These are phyloP conservation scores for Botrytis galanthina DNA, from an alignment of 2,329 filamentous ascomycete species.

Conservation along the genomic window DNA sequence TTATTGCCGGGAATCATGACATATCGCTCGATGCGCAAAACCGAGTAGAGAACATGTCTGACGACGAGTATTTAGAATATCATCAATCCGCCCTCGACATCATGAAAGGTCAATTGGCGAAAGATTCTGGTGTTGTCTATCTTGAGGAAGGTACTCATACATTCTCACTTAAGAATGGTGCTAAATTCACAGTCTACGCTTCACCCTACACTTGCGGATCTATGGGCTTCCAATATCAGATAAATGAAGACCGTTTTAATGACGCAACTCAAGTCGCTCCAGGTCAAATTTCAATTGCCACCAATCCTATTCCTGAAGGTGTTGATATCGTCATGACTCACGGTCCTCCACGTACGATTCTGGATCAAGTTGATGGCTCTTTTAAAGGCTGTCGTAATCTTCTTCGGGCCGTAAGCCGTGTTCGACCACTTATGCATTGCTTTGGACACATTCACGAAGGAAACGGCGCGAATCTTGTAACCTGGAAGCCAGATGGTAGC, in stretches of 20 bases:
- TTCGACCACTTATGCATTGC: conserved; percentile 51
- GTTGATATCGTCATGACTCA: conserved; percentile 44
- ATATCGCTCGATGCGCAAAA: conserved; percentile 35
- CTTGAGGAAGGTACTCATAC: conserved; percentile 23
- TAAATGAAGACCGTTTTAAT: conserved; percentile 28
- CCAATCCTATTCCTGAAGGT: conserved; percentile 24
- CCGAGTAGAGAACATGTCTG: conserved; percentile 21
- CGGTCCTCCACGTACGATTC: conserved; percentile 39
- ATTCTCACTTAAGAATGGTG: conserved; percentile 31
- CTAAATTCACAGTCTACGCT: conserved; percentile 31
- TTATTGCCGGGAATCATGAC: conserved; percentile 64
- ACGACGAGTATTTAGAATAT: conserved; percentile 13
- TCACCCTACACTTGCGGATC: conserved; percentile 29
- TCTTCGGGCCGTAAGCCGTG: conserved; percentile 45
- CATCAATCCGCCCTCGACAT: conserved; percentile 17
- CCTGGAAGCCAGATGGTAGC: conserved; percentile 45
- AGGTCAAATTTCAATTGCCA: conserved; percentile 19
- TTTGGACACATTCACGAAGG: conserved; percentile 59
- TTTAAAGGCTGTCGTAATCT: conserved; percentile 48
- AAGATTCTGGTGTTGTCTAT: conserved; percentile 25
- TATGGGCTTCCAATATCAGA: conserved; percentile 28
- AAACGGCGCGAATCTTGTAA: conserved; percentile 54
- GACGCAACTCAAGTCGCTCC: background rate
- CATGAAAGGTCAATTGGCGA: conserved; percentile 20
- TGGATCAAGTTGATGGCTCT: conserved; percentile 33